Conservation (phyloP, 495 filamentous ascomycete genomes). For the Annulohypoxylon maeteangense region DNA sequence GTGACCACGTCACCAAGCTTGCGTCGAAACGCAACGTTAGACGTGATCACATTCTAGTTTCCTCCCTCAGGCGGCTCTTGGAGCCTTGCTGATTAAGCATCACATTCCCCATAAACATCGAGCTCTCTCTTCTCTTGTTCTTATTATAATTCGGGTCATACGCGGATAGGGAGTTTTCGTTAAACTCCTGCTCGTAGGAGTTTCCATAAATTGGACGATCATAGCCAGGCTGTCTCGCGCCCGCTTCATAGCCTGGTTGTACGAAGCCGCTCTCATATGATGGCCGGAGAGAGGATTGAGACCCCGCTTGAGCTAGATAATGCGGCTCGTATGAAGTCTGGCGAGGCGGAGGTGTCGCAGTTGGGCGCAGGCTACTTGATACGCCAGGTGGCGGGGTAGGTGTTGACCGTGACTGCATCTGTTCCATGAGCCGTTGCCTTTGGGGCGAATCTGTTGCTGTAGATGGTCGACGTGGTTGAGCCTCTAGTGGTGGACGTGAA, state of each 20-base stretch:
- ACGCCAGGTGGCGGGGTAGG: slow-evolving; percentile 56
- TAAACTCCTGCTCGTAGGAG: slow-evolving; percentile 46
- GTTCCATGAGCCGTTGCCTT: slow-evolving; percentile 57
- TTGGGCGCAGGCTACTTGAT: slow-evolving; percentile 51
- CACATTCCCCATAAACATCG: slow-evolving; percentile 58
- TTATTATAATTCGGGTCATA: slow-evolving; percentile 57
- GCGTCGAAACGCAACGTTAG: neutral
- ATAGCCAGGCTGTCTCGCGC: slow-evolving; percentile 45
- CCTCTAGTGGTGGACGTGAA: slow-evolving; percentile 25
- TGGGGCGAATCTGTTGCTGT: slow-evolving; percentile 57
- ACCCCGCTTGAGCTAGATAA: slow-evolving; percentile 47
- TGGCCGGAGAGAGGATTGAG: slow-evolving; percentile 50
- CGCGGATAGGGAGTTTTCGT: slow-evolving; percentile 49
- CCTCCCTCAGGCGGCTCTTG: slow-evolving; percentile 59
- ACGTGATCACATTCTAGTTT: slow-evolving; percentile 47
- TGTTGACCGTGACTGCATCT: slow-evolving; percentile 50
- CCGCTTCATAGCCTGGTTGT: slow-evolving; percentile 48
- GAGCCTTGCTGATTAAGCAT: slow-evolving; percentile 56
- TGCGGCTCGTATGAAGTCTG: slow-evolving; percentile 51
- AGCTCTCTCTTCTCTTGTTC: slow-evolving; percentile 56
- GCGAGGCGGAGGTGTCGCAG: slow-evolving; percentile 57
- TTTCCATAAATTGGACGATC: slow-evolving; percentile 54
- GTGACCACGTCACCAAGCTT: neutral
- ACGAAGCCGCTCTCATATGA: slow-evolving; percentile 54
- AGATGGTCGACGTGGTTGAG: slow-evolving; percentile 50